phyloP scores from a whole-genome alignment of 2,329 filamentous ascomycete species.

The Didymosphaeria variabile region DNA sequence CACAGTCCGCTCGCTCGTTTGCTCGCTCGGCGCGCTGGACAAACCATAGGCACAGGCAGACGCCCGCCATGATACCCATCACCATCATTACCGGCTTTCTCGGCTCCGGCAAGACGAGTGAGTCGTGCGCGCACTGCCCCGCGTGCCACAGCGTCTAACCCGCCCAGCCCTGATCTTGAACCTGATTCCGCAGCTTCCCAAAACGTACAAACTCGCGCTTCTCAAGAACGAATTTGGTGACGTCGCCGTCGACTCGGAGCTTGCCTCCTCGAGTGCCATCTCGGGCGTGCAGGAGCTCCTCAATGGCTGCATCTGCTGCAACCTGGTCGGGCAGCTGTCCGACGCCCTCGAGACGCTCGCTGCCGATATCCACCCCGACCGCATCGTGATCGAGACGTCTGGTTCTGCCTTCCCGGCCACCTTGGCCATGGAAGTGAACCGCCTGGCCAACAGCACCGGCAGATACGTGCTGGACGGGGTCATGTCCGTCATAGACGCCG shows the following conservation, averaged over 20 bases:
- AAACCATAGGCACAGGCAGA: too few species aligned
- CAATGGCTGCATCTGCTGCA: constrained; percentile 98
- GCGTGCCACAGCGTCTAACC: constrained; percentile 15
- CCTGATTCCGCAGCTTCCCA: constrained; percentile 88
- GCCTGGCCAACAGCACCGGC: constrained; percentile 74
- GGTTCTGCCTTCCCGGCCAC: constrained; percentile 86
- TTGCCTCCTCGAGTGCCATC: constrained; percentile 83
- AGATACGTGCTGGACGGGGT: constrained; percentile 84
- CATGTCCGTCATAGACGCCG: constrained; percentile 88
- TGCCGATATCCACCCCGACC: constrained; percentile 70
- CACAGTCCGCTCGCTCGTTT: too few species aligned
- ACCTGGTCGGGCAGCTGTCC: constrained; percentile 89
- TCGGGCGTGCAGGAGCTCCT: constrained; percentile 91
- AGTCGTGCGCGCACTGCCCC: constrained; percentile 14
- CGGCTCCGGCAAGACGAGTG: constrained; percentile 90
- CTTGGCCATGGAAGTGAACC: constrained; percentile 88
- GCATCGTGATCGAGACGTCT: constrained; percentile 93
- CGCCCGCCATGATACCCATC: constrained; percentile 71
- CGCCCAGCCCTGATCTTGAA: constrained; percentile 79
- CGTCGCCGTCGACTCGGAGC: constrained; percentile 89
- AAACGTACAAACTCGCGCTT: constrained; percentile 88
- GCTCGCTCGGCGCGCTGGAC: too few species aligned
- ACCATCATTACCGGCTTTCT: constrained; percentile 97
- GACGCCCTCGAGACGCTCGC: constrained; percentile 81
- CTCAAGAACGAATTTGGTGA: constrained; percentile 99